Evolutionary conservation across 2,329 filamentous ascomycete species (phyloP), one percentile per base, ranked within the genome.

Genomic region (Amesomyces nigricolor): DNA sequence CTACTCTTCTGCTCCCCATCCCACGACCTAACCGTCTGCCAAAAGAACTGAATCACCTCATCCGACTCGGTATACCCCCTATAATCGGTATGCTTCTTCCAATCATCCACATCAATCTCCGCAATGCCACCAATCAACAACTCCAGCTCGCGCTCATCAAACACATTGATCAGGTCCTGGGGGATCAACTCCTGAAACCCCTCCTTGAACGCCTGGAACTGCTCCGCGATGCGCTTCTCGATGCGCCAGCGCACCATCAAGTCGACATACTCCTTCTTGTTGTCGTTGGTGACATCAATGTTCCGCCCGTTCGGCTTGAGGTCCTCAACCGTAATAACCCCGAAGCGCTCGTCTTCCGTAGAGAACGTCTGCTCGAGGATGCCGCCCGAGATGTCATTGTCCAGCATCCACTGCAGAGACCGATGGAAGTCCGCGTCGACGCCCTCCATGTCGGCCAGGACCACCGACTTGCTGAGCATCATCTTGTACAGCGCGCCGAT

Each of bases 71-170:
- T 96, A 79, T 99, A 99, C 53, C 94, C 94, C 65, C 94, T 88
- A 73, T 99, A 99, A 69, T 99, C 94, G 46, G 94, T 99, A 75
- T 99, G 94, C 79, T 99, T 99, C 87, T 99, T 97, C 94, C 94
- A 99, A 73, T 99, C 94, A 58, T 99, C 94, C 14, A 99, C 92
- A 67, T 99, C 94, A 64, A 99, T 99, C 73, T 99, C 94, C n/a
- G 94, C 94, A 65, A 99, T 99, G 80, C 94, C 94, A 63, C 94
- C 94, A 68, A 99, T 97, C 64, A 99, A 80, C 63, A 99, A 76
- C 73, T 99, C 94, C 47, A 99, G 79, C 73, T 99, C 94, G 66
- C 94, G 88, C 78, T 99, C 94, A 68, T 99, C 94, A 67, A 99
- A 99, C 40, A 99, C 94, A 66, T 96, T 97, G 73, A 99, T 91